Evolutionary conservation across 1,284 basidiomycete genomes (phyloP).

Genomic region (Fomitopsis betulina): DNA sequence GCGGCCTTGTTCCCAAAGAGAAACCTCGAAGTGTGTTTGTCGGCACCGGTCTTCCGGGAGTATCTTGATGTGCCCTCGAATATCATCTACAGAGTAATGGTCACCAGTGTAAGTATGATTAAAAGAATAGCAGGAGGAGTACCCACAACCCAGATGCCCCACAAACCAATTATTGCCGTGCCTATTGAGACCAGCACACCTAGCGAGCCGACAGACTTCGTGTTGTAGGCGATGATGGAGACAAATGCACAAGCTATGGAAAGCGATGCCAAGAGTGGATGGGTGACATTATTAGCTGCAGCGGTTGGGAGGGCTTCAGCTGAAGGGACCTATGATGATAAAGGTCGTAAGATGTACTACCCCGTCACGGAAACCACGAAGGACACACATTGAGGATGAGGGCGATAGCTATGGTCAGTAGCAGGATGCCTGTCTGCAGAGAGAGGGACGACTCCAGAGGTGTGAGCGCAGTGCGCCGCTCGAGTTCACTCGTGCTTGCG

Average conservation of each 20-base stretch:
- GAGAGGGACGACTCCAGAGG: constrained; percentile 63
- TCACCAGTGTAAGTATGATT: background rate
- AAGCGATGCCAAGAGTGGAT: constrained; percentile 62
- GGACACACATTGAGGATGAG: constrained; percentile 54
- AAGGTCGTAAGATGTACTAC: constrained; percentile 20
- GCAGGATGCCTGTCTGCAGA: constrained; percentile 55
- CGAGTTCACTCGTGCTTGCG: constrained; percentile 37
- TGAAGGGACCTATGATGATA: constrained; percentile 18
- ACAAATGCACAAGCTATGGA: constrained; percentile 47
- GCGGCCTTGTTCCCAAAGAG: constrained; percentile 72
- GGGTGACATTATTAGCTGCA: constrained; percentile 19
- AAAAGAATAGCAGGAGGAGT: background rate
- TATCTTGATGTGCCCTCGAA: constrained; percentile 53
- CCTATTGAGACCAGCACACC: constrained; percentile 46
- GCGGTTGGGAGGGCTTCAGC: background rate
- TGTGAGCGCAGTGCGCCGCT: constrained; percentile 46
- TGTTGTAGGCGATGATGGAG: constrained; percentile 65
- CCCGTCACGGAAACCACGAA: background rate
- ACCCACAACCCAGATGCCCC: constrained; percentile 72
- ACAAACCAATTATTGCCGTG: constrained; percentile 49
- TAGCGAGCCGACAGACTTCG: constrained; percentile 50
- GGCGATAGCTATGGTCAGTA: constrained; percentile 48
- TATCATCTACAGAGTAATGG: constrained; percentile 39
- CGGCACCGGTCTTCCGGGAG: constrained; percentile 72
- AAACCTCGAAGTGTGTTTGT: constrained; percentile 75